A percentile compares a stretch with the other conserved stretches of the same genome.
These are phyloP conservation scores for Purshia tridentata DNA, from an alignment of 306 rosid genomes.

Conservation along the genomic window DNA sequence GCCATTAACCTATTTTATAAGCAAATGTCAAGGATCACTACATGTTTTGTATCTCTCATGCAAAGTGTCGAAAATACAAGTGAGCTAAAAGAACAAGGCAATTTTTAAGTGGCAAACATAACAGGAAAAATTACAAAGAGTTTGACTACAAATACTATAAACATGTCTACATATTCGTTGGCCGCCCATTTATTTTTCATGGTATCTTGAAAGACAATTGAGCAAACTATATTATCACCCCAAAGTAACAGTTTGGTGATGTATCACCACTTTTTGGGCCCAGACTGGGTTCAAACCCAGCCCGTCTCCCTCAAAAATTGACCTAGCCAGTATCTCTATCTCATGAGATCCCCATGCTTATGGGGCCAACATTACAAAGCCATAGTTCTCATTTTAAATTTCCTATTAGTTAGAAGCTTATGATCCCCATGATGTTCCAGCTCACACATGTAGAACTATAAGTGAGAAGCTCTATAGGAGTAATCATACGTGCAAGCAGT, in stretches of 20 bases:
- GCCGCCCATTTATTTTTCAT: no score
- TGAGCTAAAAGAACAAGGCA: neutral
- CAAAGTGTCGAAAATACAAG: neutral
- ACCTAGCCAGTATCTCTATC: neutral
- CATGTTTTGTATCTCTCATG: neutral
- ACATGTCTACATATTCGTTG: neutral
- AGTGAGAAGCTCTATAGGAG: no score
- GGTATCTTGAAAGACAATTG: neutral
- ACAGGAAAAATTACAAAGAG: neutral
- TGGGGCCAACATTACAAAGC: neutral
- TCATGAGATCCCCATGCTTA: neutral
- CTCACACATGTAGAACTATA: neutral
- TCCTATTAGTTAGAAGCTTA: neutral
- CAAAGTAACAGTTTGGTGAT: neutral
- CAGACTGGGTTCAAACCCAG: neutral
- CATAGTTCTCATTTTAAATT: neutral
- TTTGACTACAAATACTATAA: neutral
- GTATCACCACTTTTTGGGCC: neutral
- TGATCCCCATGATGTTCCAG: neutral
- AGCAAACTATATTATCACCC: neutral
- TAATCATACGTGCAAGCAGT: neutral
- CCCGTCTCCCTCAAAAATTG: neutral
- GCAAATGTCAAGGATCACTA: neutral
- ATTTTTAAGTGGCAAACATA: neutral
- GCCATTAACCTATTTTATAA: conserved; percentile 56